A percentile compares a stretch with the other conserved stretches of the same genome.
phyloP scores from a whole-genome alignment of 2,329 filamentous ascomycete species.

The Ambrosiella cleistominuta region DNA sequence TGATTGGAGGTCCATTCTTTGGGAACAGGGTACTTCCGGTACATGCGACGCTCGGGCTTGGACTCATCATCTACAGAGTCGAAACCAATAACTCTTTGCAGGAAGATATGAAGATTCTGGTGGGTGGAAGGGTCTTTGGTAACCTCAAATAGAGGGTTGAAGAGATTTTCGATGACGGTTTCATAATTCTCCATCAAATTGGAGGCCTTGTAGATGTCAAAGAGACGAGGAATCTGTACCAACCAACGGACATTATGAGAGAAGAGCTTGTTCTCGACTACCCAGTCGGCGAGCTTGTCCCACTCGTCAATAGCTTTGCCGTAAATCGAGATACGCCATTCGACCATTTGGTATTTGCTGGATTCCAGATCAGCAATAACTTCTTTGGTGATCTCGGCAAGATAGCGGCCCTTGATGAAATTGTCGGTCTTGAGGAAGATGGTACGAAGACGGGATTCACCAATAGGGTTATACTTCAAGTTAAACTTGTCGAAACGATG shows the following conservation, averaged over 20 bases:
- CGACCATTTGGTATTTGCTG: conserved; percentile 98
- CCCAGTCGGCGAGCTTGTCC: conserved; percentile 95
- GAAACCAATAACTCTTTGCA: conserved; percentile 90
- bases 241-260: conserved; percentile 97
- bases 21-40: conserved; percentile 85
- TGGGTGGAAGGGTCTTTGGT: conserved; percentile 74
- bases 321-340: conserved; percentile 97
- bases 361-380: conserved; percentile 94
- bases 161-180: conserved; percentile 77
- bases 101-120: conserved; percentile 83
- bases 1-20: conserved; percentile 79
- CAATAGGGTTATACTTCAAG: conserved; percentile 93
- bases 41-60: conserved; percentile 86
- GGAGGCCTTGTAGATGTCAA: conserved; percentile 85
- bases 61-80: conserved; percentile 97
- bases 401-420: conserved; percentile 83
- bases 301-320: conserved; percentile 84
- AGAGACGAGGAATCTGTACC: conserved; percentile 84
- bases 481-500: conserved; percentile 99
- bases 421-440: conserved; percentile 99
- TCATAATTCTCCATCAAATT: conserved; percentile 79
- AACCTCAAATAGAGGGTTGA: conserved; percentile 85
- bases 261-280: conserved; percentile 94
- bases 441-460: conserved; percentile 86
- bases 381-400: conserved; percentile 95